phyloP scores from a whole-genome alignment of 2,329 filamentous ascomycete species.

The Parafenestella ontariensis region DNA sequence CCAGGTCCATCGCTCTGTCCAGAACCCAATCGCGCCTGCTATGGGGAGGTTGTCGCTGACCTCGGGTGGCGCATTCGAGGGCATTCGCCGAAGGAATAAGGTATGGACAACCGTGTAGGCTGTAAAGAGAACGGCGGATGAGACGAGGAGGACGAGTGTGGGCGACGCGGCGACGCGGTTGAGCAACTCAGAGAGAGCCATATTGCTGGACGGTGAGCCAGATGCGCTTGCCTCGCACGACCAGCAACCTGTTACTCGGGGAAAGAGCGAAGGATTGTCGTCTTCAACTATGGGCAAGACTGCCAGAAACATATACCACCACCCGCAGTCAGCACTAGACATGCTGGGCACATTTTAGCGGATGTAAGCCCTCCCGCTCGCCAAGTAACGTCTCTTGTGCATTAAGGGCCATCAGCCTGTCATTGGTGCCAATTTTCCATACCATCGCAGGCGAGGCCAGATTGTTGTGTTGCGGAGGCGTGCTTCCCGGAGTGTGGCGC shows the following conservation, averaged over 20 bases:
- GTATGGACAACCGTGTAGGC: constrained; percentile 19
- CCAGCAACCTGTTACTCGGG: background rate
- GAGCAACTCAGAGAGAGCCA: constrained; percentile 15
- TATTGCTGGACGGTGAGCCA: background rate
- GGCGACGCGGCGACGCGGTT: constrained; percentile 8
- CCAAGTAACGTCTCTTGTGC: too few species aligned
- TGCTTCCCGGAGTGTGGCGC: background rate
- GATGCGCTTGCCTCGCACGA: background rate
- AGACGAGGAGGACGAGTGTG: constrained; percentile 15
- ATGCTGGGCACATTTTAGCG: background rate
- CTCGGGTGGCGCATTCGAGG: constrained; percentile 27
- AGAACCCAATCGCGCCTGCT: constrained; percentile 56
- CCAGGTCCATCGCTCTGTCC: constrained; percentile 57
- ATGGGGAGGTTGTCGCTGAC: constrained; percentile 47
- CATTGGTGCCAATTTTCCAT: background rate
- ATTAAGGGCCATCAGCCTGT: background rate
- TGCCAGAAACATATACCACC: background rate
- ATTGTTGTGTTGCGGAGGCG: background rate
- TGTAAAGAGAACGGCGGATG: constrained; percentile 13
- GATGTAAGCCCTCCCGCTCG: constrained; percentile 1
- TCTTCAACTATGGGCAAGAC: background rate
- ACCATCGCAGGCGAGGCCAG: background rate
- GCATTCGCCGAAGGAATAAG: constrained; percentile 26
- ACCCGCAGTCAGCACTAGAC: background rate
- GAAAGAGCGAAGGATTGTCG: background rate